Percentiles rank a stretch among this genome's conserved stretches.
phyloP scores from a whole-genome alignment of 208 protist genomes.

The Wallacemonas rigidus region DNA sequence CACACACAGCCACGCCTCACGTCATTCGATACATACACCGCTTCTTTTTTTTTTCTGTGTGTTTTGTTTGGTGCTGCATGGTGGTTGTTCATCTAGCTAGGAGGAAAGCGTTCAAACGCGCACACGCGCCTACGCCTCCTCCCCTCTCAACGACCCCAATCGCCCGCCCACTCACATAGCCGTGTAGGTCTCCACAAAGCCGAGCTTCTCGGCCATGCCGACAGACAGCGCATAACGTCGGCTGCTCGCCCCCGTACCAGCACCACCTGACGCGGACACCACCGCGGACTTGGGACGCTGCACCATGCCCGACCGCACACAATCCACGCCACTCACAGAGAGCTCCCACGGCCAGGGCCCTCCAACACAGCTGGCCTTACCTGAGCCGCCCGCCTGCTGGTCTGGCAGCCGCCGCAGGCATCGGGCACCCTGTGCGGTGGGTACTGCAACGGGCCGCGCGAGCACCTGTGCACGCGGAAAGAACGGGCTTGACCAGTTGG shows the following conservation, averaged over 20 bases:
- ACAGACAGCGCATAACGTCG: constrained; percentile 51
- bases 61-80: no score
- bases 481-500: constrained; percentile 53
- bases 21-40: no score
- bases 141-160: no score
- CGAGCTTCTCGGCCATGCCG: constrained; percentile 53
- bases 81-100: no score
- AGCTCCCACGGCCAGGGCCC: constrained; percentile 25
- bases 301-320: constrained; percentile 52
- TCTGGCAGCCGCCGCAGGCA: constrained; percentile 5
- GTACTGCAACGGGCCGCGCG: constrained; percentile 14
- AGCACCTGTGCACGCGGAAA: constrained; percentile 54
- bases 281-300: constrained; percentile 30
- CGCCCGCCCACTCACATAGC: constrained; percentile 12
- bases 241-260: constrained; percentile 16
- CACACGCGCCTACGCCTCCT: no score
- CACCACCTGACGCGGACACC: constrained; percentile 19
- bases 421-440: neutral
- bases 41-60: no score
- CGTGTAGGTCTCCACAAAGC: constrained; percentile 53
- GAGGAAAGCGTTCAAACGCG: no score
- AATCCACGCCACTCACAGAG: constrained; percentile 18
- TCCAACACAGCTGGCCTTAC: neutral
- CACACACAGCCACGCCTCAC: no score
- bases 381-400: neutral